phyloP scores from a whole-genome alignment of 805 yeast species.

The Komagataella pseudopastoris region DNA sequence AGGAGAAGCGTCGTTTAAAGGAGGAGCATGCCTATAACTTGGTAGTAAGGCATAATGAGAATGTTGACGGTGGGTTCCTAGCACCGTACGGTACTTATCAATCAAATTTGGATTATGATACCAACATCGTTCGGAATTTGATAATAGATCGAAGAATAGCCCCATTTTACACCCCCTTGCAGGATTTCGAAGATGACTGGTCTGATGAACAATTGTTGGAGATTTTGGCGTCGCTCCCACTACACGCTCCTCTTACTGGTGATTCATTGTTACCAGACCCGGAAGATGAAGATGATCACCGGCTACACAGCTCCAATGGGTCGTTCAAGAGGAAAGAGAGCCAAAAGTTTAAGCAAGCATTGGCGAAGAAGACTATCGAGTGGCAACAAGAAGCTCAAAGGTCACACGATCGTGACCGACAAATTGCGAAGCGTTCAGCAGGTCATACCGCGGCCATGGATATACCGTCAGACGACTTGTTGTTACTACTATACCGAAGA shows the following conservation, averaged over 20 bases:
- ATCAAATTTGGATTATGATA: conserved; percentile 61
- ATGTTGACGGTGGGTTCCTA: conserved; percentile 86
- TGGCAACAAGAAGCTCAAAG: conserved; percentile 22
- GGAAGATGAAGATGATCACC: conserved; percentile 53
- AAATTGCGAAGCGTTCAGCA: conserved; percentile 6
- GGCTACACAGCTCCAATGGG: conserved; percentile 33
- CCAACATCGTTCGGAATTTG: conserved; percentile 55
- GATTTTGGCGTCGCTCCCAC: conserved; percentile 31
- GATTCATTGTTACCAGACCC: conserved; percentile 35
- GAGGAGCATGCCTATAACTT: conserved; percentile 48
- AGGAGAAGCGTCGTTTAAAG: conserved; percentile 24
- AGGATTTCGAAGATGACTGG: conserved; percentile 67
- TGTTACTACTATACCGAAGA: conserved; percentile 47
- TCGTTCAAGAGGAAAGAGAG: conserved; percentile 34
- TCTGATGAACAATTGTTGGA: conserved; percentile 50
- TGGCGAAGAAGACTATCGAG: conserved; percentile 23
- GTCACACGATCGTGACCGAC: conserved; percentile 17
- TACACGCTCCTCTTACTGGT: conserved; percentile 39
- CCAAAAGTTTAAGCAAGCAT: conserved; percentile 24
- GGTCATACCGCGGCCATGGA: conserved; percentile 15
- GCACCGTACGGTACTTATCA: conserved; percentile 88
- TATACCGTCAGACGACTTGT: conserved; percentile 29
- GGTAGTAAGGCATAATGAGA: conserved; percentile 48
- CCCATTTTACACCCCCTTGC: conserved; percentile 84
- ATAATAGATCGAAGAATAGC: conserved; percentile 64